Evolutionary conservation across 83 land plant genomes (phyloP), one percentile per base, ranked within the genome.

Genomic region (Picea engelmannii): DNA sequence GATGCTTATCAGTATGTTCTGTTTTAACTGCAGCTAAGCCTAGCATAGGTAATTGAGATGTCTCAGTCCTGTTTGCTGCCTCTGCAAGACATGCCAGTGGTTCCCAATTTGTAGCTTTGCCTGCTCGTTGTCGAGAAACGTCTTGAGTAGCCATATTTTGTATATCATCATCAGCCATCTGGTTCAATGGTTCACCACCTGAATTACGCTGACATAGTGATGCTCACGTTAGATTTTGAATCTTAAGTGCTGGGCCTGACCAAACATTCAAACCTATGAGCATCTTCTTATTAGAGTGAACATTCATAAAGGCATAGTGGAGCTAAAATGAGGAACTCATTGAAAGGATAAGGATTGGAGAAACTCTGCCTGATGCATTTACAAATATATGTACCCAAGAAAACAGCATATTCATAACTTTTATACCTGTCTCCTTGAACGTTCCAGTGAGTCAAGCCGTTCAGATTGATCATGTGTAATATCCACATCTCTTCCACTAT

Each of bases 61-160:
- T 84, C 69, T 90, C 91, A 25, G 90, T 87, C 74, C 91, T 85
- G 78, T 86, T 91, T 81, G 91, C 92, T 79, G 88, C 95, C 82
- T 93, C 95, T 66, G 89, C 90, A 65, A 93, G 83, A 88, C 90
- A 93, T 38, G 86, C 89, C 70, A 91, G 81, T 17, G 95, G 95
- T 73, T 89, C 86, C 95, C 93, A 93, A 21, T 82, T 79, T 66
- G 89, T 90, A 66, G 81, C 64, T 79, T 90, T 89, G 1, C 80
- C 82, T 24, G 82, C 62, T 82, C 81, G 62, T 61, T 76, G n/a
- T 63, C 78, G 83, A 47, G 62, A 61, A 73, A 74, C 85, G 71
- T 85, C 86, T 59, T 84, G 84, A 27, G 62, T 62, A 70, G 84
- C 86, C 64, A 84, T 82, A 73, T 67, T 79, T 31, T 77, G 31